Conservation (phyloP, 768 basidiomycete species). For the Tulasnella sp. region DNA sequence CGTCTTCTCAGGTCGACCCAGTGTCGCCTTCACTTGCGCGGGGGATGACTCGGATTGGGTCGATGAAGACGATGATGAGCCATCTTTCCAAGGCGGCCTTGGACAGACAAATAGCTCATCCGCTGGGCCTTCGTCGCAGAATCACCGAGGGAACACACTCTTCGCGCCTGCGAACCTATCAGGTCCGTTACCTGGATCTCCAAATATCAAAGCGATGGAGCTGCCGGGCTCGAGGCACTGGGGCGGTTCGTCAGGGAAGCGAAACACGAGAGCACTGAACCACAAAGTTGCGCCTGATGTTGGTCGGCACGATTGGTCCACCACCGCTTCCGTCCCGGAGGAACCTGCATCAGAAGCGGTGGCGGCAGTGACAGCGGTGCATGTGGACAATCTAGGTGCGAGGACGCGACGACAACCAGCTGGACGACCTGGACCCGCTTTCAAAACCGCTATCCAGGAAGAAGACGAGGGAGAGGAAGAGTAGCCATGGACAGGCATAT, state of each 20-base stretch:
- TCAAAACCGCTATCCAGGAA: constrained; percentile 64
- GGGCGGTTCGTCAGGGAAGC: not conserved
- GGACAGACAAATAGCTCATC: constrained; percentile 38
- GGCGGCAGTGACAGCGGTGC: too few species aligned
- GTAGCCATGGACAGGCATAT: too few species aligned
- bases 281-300: not conserved
- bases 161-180: constrained; percentile 29
- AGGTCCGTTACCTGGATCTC: constrained; percentile 28
- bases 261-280: not conserved
- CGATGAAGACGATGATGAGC: constrained; percentile 69
- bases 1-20: constrained; percentile 62
- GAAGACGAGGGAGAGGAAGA: constrained; percentile 68
- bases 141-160: constrained; percentile 5
- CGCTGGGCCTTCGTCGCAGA: not conserved
- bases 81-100: constrained; percentile 64
- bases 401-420: constrained; percentile 51
- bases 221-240: not conserved
- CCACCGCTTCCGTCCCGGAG: not conserved
- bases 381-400: constrained; percentile 32
- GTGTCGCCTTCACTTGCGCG: constrained; percentile 33
- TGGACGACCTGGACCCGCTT: constrained; percentile 59
- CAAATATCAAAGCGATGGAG: constrained; percentile 8
- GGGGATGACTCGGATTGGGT: constrained; percentile 85
- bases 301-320: not conserved
- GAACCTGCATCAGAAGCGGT: constrained; percentile 14